Evolutionary conservation across 768 basidiomycete genomes (phyloP).

Genomic region (Hypholoma sublateritium): DNA sequence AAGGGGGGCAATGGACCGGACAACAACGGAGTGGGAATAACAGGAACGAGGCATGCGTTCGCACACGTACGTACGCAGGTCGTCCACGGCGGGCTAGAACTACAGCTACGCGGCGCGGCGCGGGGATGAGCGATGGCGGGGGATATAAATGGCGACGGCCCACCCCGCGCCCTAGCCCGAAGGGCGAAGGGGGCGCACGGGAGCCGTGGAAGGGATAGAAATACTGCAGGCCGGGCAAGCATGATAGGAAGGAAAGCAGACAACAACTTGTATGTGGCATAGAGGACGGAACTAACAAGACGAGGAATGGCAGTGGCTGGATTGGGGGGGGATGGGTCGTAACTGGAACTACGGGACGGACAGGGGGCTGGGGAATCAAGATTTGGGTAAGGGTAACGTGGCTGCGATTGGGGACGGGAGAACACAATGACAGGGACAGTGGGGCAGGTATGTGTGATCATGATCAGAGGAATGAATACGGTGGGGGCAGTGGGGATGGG

Average conservation of each 20-base stretch:
- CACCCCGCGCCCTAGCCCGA: not conserved
- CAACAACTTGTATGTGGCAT: conserved; percentile 6
- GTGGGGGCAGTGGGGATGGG: not conserved
- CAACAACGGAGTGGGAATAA: no score
- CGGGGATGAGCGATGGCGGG: no score
- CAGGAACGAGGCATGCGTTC: no score
- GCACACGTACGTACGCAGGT: no score
- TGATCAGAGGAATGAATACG: not conserved
- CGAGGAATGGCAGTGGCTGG: conserved; percentile 2
- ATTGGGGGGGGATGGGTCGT: not conserved
- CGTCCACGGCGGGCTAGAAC: no score
- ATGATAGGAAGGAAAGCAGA: not conserved
- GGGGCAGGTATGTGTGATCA: not conserved
- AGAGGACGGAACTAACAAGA: conserved; percentile 2
- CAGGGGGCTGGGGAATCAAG: not conserved
- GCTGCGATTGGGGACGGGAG: not conserved
- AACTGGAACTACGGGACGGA: not conserved
- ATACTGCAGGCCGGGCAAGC: not conserved
- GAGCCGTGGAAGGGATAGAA: not conserved
- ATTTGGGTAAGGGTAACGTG: no score
- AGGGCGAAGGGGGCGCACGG: not conserved
- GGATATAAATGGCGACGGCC: no score
- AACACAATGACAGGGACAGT: not conserved
- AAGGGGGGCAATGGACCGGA: no score
- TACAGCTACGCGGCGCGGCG: no score